phyloP scores from a whole-genome alignment of 169 alveolate species.

The Eimeria acervulina region DNA sequence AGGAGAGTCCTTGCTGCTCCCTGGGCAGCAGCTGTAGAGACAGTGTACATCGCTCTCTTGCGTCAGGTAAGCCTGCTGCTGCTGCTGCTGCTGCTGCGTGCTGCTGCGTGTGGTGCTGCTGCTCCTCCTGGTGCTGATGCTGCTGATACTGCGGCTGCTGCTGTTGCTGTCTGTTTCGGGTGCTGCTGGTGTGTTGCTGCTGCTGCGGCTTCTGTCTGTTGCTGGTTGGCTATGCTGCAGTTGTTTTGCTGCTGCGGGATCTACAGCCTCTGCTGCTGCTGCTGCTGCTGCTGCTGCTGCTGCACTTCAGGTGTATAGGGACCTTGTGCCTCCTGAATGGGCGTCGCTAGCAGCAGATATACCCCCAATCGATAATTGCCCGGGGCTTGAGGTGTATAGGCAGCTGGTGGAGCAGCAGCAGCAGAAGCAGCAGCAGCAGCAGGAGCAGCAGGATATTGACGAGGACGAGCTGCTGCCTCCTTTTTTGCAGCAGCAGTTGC shows the following conservation, averaged over 20 bases:
- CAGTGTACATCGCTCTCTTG: constrained; percentile 21
- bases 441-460: background rate
- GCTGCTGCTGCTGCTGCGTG: background rate
- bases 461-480: constrained; percentile 55
- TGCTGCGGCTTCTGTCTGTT: background rate
- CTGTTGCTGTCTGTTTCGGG: background rate
- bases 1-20: constrained; percentile 62
- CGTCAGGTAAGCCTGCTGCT: constrained; percentile 16
- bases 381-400: constrained; percentile 33
- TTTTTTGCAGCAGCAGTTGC: constrained; percentile 48
- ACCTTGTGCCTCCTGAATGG: constrained; percentile 31
- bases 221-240: background rate
- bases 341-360: background rate
- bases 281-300: too few species aligned
- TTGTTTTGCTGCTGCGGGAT: background rate
- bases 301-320: background rate
- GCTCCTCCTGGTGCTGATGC: too few species aligned
- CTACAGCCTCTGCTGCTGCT: background rate
- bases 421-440: constrained; percentile 50
- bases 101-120: too few species aligned
- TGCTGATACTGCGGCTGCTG: background rate
- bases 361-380: constrained; percentile 23
- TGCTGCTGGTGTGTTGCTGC: background rate
- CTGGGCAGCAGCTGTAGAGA: constrained; percentile 73
- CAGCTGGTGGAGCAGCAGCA: constrained; percentile 53